A percentile compares a stretch with the other conserved stretches of the same genome.
Conservation (phyloP, 2,329 filamentous ascomycete genomes). For the Hymenoscyphus fructigenus region DNA sequence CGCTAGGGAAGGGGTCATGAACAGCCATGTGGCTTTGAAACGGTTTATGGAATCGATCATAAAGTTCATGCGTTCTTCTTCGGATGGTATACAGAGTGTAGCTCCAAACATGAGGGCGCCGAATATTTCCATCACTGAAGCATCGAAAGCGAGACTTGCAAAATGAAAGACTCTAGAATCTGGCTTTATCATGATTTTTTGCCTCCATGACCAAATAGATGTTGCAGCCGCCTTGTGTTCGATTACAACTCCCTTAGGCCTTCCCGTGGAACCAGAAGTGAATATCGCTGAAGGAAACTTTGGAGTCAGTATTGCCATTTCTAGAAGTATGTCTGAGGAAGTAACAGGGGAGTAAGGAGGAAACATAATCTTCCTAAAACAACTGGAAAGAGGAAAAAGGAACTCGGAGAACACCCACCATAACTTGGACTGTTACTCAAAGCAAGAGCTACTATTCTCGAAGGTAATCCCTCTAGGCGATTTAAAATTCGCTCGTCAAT, state of each 20-base stretch:
- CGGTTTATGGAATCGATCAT: constrained; percentile 20
- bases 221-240: constrained; percentile 14
- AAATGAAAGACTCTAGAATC: constrained; percentile 24
- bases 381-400: no score
- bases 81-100: constrained; percentile 26
- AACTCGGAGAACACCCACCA: background rate
- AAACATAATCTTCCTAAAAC: no score
- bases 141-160: constrained; percentile 26
- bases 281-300: background rate
- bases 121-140: constrained; percentile 24
- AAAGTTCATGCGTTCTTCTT: constrained; percentile 23
- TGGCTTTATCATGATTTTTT: constrained; percentile 4
- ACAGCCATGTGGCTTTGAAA: constrained; percentile 21
- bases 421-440: background rate
- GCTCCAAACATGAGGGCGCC: constrained; percentile 22
- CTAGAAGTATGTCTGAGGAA: no score
- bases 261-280: constrained; percentile 26
- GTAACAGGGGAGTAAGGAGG: no score
- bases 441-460: background rate
- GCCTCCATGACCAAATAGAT: constrained; percentile 12
- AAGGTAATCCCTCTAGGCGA: background rate
- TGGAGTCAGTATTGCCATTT: no score
- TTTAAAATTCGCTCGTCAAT: background rate
- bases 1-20: constrained; percentile 23
- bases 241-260: constrained; percentile 26